Evolutionary conservation across 2,329 filamentous ascomycete genomes (phyloP).

Genomic region (Fusarium musae): DNA sequence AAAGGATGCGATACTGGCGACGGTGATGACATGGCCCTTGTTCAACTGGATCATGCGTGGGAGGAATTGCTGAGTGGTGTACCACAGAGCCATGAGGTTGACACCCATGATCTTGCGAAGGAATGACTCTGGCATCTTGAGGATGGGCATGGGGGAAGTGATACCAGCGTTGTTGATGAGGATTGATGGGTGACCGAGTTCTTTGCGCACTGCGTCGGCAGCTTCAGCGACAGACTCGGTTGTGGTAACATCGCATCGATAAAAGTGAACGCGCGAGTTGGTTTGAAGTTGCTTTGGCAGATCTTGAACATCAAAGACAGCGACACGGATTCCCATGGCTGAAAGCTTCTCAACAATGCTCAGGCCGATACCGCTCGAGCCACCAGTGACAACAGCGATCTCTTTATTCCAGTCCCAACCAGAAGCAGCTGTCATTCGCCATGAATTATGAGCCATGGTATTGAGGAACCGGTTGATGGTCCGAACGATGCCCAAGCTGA

Average conservation of each 20-base stretch:
- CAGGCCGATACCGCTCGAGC: slow-evolving; percentile 56
- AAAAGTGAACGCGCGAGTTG: slow-evolving; percentile 44
- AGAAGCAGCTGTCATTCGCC: slow-evolving; percentile 35
- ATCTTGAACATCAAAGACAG: slow-evolving; percentile 70
- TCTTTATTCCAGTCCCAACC: slow-evolving; percentile 54
- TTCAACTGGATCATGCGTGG: slow-evolving; percentile 70
- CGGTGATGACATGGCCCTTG: slow-evolving; percentile 78
- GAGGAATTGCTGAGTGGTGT: slow-evolving; percentile 71
- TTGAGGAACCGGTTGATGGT: slow-evolving; percentile 42
- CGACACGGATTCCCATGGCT: slow-evolving; percentile 66
- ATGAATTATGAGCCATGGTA: slow-evolving; percentile 46
- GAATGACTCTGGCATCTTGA: slow-evolving; percentile 65
- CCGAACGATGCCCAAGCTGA: slow-evolving; percentile 41
- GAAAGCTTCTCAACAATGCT: slow-evolving; percentile 49
- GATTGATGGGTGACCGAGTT: slow-evolving; percentile 71
- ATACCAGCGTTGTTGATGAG: slow-evolving; percentile 79
- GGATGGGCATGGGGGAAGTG: slow-evolving; percentile 67
- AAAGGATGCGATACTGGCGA: slow-evolving; percentile 74
- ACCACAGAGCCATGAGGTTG: slow-evolving; percentile 74
- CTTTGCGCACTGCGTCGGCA: slow-evolving; percentile 51
- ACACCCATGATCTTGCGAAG: slow-evolving; percentile 74
- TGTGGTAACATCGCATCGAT: slow-evolving; percentile 54
- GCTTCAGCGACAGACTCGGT: slow-evolving; percentile 57
- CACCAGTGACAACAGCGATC: slow-evolving; percentile 58
- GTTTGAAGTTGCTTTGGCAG: slow-evolving; percentile 42